Base-by-base conservation (phyloP, 2,329 filamentous ascomycete genomes). In the Alternaria sp. region DNA sequence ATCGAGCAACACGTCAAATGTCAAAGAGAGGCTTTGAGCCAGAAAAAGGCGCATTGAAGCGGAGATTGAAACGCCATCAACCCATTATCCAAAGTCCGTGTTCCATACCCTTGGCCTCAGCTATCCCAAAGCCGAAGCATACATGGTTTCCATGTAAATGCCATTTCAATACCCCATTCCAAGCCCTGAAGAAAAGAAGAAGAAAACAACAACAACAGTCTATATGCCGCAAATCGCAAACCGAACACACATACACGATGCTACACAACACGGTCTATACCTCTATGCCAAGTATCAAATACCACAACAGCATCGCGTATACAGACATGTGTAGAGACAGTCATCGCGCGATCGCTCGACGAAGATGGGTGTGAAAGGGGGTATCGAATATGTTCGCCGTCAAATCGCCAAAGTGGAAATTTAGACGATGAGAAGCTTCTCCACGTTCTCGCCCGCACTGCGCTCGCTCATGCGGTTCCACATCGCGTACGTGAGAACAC, bases 391-490 rank as follows among this genome's bases (percentile, higher is more conserved):
- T 44, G 44, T 14, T 2, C 12, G 14, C 32, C 32, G 48, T 5
- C 5, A 40, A 44, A 44, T 36, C 14, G 12, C 44, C 2, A 49
- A 20, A 14, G 16, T 1, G 8, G 22, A 25, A 25, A 25, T 25
- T 1, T 59, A 72, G 30, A 72, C 67, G 34, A 72, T 66, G 12
- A 72, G 63, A 20, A 72, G 56, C 68, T 73, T 78, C 67, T 77
- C 73, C 3, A 77, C 74, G 48, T 75, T 64, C 25, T 64, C 67
- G 51, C 57, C 65, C 1, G 67, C 70, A 10, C 25, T 65, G 27
- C 66, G 65, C 55, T 74, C 73, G 28, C 68, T 72, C 59, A 73
- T 69, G 25, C 75, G 67, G 62, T 71, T 74, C 69, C 70, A 78
- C 3, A 72, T 73, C 6, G 70, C 63, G 60, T 60, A 74, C 34